Evolutionary conservation across 495 filamentous ascomycete genomes (phyloP).

Genomic region (Aspergillus panamensis): DNA sequence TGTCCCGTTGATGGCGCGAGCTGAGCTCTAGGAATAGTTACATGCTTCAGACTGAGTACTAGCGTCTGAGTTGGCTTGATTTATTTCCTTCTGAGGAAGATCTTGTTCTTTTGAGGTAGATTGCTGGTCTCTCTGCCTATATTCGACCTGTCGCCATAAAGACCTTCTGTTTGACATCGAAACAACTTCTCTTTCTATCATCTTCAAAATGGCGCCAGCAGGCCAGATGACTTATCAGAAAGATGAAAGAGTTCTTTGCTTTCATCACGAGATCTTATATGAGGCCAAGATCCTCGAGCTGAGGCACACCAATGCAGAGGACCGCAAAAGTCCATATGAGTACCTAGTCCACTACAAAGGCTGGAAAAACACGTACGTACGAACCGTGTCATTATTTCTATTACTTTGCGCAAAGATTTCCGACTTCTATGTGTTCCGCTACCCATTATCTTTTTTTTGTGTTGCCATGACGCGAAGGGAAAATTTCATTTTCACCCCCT

Average conservation of each 20-base stretch:
- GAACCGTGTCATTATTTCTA: background rate
- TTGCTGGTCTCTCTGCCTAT: background rate
- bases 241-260: constrained; percentile 93
- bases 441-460: background rate
- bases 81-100: background rate
- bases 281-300: constrained; percentile 91
- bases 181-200: constrained; percentile 3
- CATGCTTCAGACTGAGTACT: background rate
- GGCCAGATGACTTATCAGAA: constrained; percentile 64
- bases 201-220: constrained; percentile 56
- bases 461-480: background rate
- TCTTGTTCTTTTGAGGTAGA: background rate
- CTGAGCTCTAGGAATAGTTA: background rate
- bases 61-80: background rate
- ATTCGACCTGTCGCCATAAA: background rate
- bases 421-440: background rate
- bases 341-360: constrained; percentile 98
- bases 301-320: constrained; percentile 57
- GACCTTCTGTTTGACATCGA: background rate
- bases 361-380: constrained; percentile 90
- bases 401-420: background rate
- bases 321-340: constrained; percentile 70
- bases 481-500: constrained; percentile 11
- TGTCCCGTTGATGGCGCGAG: background rate
- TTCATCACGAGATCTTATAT: constrained; percentile 93